Evolutionary conservation across 192 early-diverging fungal species (phyloP).

Genomic region (Neocallimastix lanati): DNA sequence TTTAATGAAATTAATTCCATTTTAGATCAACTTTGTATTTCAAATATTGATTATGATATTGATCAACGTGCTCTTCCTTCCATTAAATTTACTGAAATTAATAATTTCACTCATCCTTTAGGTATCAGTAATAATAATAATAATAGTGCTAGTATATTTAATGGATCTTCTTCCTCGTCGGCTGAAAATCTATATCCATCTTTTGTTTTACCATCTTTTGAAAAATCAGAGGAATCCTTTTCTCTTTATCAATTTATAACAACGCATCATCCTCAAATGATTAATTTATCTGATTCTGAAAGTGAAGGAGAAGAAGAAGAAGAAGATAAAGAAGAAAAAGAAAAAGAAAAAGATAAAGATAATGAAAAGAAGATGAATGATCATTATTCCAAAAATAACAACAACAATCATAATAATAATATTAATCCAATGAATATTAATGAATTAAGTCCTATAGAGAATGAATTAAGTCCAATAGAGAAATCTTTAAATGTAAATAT

Average conservation of each 20-base stretch:
- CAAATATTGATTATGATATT: background rate
- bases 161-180: background rate
- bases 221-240: background rate
- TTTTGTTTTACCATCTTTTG: background rate
- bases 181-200: background rate
- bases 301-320: no score
- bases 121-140: no score
- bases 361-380: background rate
- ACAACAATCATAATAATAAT: no score
- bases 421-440: no score
- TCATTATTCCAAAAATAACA: no score
- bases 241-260: background rate
- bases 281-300: no score
- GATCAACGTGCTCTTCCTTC: background rate
- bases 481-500: no score
- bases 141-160: no score
- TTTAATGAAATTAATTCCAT: background rate
- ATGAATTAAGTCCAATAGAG: no score
- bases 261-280: background rate
- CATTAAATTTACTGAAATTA: background rate
- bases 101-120: background rate
- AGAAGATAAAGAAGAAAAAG: no score
- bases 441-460: no score
- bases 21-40: background rate
- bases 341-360: no score